Evolutionary conservation across 1,139 yeast species (phyloP), one percentile per base, ranked within the genome.

Genomic region (Nematodospora anomalae): DNA sequence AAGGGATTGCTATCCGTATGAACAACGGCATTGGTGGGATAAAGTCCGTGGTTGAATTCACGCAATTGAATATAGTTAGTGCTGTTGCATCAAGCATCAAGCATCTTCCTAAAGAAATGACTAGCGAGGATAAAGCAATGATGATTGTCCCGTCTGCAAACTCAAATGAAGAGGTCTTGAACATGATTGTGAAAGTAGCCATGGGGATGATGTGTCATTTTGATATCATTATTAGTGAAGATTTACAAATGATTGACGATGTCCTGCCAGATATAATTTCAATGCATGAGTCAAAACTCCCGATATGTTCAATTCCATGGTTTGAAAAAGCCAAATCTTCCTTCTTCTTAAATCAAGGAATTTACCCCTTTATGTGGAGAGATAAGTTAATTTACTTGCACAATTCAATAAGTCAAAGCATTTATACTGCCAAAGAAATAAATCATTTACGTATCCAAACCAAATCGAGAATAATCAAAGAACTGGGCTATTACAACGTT

Each of bases 1-100:
- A 57, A 35, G 76, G 76, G 1, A 58, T 63, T 3, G 64, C 73
- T 2, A 35, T 71, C 13, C 54, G 53, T 28, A 37, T 50, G 11
- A 55, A 53, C 12, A 29, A 33, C 12, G 36, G 28, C 10, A 47
- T 49, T 12, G 26, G 22, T 1, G 41, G 32, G 9, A 52, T 60
- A 5, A 35, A 52, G 12, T 49, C 62, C 1, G 49, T 53, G 13
- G 55, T 61, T 7, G 65, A 58, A 14, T 83, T 74, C 52, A 74
- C 79, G 12, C 88, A 82, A 43, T 64, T 76, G 42, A 80, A 79
- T 47, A 62, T 84, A 37, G 80, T 82, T 10, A 76, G 87, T 43
- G 67, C 82, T 1, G 62, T 82, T 11, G 83, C 89, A 0, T 69
- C 87, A 0, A 73, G 78, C 31, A 61, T 83, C 31, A 79, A 76